Conservation (phyloP, 345 rosid species). For the Excoecaria agallocha region DNA sequence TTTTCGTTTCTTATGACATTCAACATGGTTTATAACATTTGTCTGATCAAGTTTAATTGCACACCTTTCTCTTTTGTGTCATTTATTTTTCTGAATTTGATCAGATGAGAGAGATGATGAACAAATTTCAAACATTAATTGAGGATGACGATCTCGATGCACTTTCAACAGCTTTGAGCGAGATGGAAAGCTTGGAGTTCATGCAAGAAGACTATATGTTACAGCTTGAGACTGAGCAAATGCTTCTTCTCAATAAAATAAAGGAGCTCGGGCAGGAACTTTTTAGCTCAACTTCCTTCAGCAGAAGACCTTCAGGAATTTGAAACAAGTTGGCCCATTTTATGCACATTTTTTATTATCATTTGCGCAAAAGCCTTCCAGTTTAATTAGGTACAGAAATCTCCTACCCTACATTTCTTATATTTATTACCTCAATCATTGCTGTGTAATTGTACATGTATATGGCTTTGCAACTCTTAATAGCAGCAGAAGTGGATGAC, state of each 20-base stretch:
- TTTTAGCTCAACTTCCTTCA: slow-evolving; percentile 44
- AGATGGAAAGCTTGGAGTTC: slow-evolving; percentile 73
- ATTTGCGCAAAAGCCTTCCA: too few species aligned
- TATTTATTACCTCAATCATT: too few species aligned
- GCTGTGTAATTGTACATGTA: too few species aligned
- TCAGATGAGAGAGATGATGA: slow-evolving; percentile 67
- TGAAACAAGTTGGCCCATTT: slow-evolving; percentile 11
- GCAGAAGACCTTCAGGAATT: slow-evolving; percentile 42
- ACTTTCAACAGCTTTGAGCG: slow-evolving; percentile 52
- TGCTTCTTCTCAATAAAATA: slow-evolving; percentile 70
- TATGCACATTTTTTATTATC: background rate
- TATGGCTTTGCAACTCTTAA: too few species aligned
- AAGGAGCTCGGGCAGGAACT: slow-evolving; percentile 90
- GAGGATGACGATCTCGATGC: slow-evolving; percentile 68
- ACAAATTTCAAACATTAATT: slow-evolving; percentile 51
- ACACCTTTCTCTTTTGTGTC: background rate
- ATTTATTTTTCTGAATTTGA: background rate
- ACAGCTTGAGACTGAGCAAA: slow-evolving; percentile 88
- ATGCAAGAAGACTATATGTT: slow-evolving; percentile 71
- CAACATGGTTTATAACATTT: too few species aligned
- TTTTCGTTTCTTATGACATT: background rate
- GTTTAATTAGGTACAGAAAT: too few species aligned
- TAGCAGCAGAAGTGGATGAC: too few species aligned
- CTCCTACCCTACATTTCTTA: too few species aligned
- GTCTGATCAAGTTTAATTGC: background rate